Evolutionary conservation across 768 basidiomycete species (phyloP).

Genomic region (Phlebiopsis flavidoalba): DNA sequence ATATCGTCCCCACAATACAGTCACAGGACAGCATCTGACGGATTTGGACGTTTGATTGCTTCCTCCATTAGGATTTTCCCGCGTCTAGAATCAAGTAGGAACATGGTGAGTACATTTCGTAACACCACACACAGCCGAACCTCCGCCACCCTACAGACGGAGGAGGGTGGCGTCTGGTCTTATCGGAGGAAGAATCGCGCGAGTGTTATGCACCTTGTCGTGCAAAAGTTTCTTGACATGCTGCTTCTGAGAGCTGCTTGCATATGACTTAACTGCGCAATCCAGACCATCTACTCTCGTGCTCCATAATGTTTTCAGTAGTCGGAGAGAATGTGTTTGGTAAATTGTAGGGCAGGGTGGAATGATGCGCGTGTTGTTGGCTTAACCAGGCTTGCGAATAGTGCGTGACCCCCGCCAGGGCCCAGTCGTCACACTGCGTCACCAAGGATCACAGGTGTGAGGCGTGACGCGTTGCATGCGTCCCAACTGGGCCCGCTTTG

Average conservation of each 20-base stretch:
- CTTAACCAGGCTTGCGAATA: slow-evolving; percentile 5
- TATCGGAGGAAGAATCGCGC: slow-evolving; percentile 19
- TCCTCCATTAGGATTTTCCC: slow-evolving; percentile 99
- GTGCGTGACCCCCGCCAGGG: slow-evolving; percentile 8
- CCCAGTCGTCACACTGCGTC: slow-evolving; percentile 6
- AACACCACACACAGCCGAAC: slow-evolving; percentile 1
- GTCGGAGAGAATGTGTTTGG: slow-evolving; percentile 1
- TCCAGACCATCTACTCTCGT: slow-evolving; percentile 95
- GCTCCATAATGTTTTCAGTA: slow-evolving; percentile 36
- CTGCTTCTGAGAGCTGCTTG: slow-evolving; percentile 91
- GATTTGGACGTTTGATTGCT: slow-evolving; percentile 98
- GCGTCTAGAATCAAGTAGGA: slow-evolving; percentile 52
- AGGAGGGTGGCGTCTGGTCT: slow-evolving; percentile 18
- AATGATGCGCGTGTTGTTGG: slow-evolving; percentile 21
- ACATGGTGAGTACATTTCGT: slow-evolving; percentile 10
- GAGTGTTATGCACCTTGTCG: slow-evolving; percentile 76
- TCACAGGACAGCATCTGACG: slow-evolving; percentile 96
- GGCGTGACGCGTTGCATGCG: slow-evolving; percentile 1
- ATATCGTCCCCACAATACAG: slow-evolving; percentile 99
- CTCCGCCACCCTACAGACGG: not conserved
- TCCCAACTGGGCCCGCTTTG: slow-evolving; percentile 1
- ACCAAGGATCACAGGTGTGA: slow-evolving; percentile 1
- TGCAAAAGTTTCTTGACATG: slow-evolving; percentile 98
- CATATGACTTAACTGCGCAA: slow-evolving; percentile 94
- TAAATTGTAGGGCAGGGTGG: slow-evolving; percentile 14